These are phyloP conservation scores for Thelephora aurantiotincta DNA, from an alignment of 768 basidiomycete genomes.

Conservation along the genomic window DNA sequence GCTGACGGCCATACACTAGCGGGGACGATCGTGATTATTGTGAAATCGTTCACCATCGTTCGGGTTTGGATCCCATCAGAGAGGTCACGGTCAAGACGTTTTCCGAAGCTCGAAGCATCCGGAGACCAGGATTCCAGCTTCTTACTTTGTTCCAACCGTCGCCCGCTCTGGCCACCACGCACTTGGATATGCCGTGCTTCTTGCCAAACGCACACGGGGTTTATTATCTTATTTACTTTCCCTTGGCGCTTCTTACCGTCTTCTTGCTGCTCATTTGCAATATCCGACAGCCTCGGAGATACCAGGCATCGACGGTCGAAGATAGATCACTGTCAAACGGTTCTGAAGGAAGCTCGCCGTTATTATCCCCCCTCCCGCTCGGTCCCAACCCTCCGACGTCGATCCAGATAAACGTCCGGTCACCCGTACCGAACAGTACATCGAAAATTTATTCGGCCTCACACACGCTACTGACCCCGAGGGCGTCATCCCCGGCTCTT, in stretches of 20 bases:
- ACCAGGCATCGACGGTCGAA: background rate
- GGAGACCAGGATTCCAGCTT: conserved; percentile 73
- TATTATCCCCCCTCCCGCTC: conserved; percentile 1
- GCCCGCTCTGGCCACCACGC: conserved; percentile 22
- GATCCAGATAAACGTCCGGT: conserved; percentile 5
- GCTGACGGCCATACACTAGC: conserved; percentile 22
- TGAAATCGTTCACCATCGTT: conserved; percentile 44
- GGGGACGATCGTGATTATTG: conserved; percentile 92
- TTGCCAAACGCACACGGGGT: conserved; percentile 62
- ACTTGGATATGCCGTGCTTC: conserved; percentile 56
- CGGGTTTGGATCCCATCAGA: conserved; percentile 26
- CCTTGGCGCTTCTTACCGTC: conserved; percentile 41
- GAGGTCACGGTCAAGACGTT: conserved; percentile 88
- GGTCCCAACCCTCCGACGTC: conserved; percentile 8
- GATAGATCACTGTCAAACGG: background rate
- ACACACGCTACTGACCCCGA: background rate
- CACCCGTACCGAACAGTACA: background rate
- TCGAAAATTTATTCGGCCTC: background rate
- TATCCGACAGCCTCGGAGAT: conserved; percentile 11
- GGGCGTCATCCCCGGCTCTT: conserved; percentile 7
- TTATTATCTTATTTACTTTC: conserved; percentile 49
- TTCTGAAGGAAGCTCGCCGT: conserved; percentile 5
- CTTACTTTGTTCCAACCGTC: conserved; percentile 45
- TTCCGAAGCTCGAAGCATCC: conserved; percentile 59
- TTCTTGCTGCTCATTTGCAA: conserved; percentile 33